phyloP scores from a whole-genome alignment of 805 yeast genomes.

The Blastobotrys attinorum region DNA sequence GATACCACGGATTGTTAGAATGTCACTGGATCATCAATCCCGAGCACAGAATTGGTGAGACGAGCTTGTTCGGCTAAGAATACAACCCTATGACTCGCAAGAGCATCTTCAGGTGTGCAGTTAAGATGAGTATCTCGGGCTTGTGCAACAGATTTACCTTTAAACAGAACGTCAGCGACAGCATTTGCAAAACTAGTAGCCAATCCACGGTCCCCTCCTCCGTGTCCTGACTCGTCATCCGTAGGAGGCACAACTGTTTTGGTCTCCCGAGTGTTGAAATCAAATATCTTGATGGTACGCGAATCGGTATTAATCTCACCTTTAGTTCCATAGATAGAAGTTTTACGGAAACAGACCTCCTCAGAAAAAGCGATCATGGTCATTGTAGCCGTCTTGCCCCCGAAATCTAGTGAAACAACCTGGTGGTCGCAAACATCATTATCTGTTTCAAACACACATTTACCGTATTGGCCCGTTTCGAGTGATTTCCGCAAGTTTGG shows the following conservation, averaged over 20 bases:
- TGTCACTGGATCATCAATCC: neutral
- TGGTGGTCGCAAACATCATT: conserved; percentile 24
- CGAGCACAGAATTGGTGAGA: neutral
- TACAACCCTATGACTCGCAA: conserved; percentile 20
- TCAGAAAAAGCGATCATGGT: conserved; percentile 22
- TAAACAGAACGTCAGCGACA: conserved; percentile 11
- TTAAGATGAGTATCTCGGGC: conserved; percentile 16
- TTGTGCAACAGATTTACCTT: conserved; percentile 11
- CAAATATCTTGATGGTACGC: conserved; percentile 16
- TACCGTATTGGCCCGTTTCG: conserved; percentile 18
- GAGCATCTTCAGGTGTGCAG: conserved; percentile 21
- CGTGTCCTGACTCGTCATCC: conserved; percentile 20
- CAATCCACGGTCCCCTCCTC: conserved; percentile 24
- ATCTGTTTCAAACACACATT: conserved; percentile 20
- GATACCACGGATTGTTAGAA: too few relatives aligned
- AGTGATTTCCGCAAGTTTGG: conserved; percentile 15
- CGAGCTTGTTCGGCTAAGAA: conserved; percentile 22
- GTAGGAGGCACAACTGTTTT: conserved; percentile 9
- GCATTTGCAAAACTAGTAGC: conserved; percentile 20
- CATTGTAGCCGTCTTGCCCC: conserved; percentile 21
- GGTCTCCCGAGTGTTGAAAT: conserved; percentile 15
- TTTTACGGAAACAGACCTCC: conserved; percentile 19
- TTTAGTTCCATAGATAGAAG: conserved; percentile 19
- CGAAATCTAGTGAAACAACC: conserved; percentile 20
- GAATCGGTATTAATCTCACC: conserved; percentile 21